A percentile compares a stretch with the other conserved stretches of the same genome.
phyloP scores from a whole-genome alignment of 176 grass and related monocot genomes.

The Eragrostis curvula region DNA sequence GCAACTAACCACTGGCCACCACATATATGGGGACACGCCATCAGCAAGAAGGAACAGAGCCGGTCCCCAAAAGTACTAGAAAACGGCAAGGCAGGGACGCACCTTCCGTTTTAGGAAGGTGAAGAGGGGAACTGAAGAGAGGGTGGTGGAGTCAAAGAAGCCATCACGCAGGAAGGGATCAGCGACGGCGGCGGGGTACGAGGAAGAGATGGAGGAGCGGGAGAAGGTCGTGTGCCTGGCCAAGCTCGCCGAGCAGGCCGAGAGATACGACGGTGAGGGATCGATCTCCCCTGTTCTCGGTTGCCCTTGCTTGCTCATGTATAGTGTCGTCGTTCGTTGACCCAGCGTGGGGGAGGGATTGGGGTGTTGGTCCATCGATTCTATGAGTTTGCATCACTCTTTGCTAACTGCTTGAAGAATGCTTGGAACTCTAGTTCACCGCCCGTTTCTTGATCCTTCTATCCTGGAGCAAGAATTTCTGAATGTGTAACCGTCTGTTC shows the following conservation, averaged over 20 bases:
- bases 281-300: neutral
- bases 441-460: neutral
- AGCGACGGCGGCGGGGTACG: neutral
- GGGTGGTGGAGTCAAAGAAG: neutral
- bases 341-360: neutral
- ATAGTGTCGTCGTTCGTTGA: neutral
- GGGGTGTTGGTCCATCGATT: slow-evolving; percentile 28
- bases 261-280: slow-evolving; percentile 64
- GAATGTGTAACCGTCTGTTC: neutral
- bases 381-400: neutral
- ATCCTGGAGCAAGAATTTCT: neutral
- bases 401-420: neutral
- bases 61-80: slow-evolving; percentile 13
- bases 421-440: neutral
- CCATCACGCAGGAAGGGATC: neutral
- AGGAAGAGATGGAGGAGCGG: slow-evolving; percentile 52
- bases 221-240: slow-evolving; percentile 59
- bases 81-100: neutral
- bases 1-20: slow-evolving; percentile 32
- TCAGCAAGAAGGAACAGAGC: slow-evolving; percentile 14
- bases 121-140: neutral
- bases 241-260: slow-evolving; percentile 67
- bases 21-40: slow-evolving; percentile 25
- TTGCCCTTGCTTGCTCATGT: neutral
- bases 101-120: slow-evolving; percentile 42